Conservation (phyloP, 768 basidiomycete genomes). For the Albatrellus ellisii region DNA sequence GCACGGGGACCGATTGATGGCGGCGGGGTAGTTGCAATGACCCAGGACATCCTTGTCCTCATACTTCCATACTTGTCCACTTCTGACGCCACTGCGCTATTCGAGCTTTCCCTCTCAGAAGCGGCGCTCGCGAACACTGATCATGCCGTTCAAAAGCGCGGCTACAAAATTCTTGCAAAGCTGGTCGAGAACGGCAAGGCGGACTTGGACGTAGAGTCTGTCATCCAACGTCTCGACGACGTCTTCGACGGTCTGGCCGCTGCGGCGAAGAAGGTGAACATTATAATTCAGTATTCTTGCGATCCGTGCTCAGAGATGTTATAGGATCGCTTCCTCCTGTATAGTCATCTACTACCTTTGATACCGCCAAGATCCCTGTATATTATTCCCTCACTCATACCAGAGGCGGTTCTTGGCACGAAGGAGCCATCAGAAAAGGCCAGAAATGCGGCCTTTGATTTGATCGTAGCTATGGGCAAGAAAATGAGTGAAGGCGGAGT, state of each 20-base stretch:
- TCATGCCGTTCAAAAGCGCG: slow-evolving; percentile 89
- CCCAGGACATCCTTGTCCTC: slow-evolving; percentile 76
- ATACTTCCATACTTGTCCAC: slow-evolving; percentile 63
- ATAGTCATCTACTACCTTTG: slow-evolving; percentile 51
- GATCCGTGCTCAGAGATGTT: too few relatives aligned
- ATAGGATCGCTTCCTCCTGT: slow-evolving; percentile 74
- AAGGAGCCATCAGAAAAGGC: slow-evolving; percentile 96
- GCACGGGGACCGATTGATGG: slow-evolving; percentile 22
- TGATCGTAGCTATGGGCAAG: slow-evolving; percentile 81
- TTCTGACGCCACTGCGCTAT: slow-evolving; percentile 47
- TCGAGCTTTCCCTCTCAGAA: slow-evolving; percentile 51
- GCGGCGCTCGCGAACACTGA: slow-evolving; percentile 67
- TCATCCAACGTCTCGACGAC: slow-evolving; percentile 54
- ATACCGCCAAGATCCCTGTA: slow-evolving; percentile 67
- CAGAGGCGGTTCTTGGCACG: slow-evolving; percentile 89
- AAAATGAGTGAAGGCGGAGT: slow-evolving; percentile 85
- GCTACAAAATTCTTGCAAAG: slow-evolving; percentile 77
- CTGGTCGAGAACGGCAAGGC: slow-evolving; percentile 49
- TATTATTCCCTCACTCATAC: slow-evolving; percentile 77
- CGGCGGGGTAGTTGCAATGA: slow-evolving; percentile 43
- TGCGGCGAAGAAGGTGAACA: slow-evolving; percentile 77
- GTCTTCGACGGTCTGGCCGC: slow-evolving; percentile 51
- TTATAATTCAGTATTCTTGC: slow-evolving; percentile 6
- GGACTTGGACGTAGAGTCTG: slow-evolving; percentile 35
- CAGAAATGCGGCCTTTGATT: slow-evolving; percentile 77